phyloP scores from a whole-genome alignment of 768 basidiomycete genomes.

The Suillus clintonianus region DNA sequence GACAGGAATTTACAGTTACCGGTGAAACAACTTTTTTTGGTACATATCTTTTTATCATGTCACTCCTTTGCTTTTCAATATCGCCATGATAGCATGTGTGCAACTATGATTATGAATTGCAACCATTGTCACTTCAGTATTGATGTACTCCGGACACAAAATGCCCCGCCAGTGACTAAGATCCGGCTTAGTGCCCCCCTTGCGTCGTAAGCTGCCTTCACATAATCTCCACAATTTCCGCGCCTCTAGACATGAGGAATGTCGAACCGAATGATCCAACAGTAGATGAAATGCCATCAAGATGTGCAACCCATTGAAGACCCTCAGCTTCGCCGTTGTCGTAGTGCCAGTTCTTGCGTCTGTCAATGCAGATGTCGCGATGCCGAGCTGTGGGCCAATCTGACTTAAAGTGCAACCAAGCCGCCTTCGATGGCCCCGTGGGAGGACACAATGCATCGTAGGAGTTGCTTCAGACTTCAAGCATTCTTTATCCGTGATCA shows the following conservation, averaged over 20 bases:
- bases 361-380: no score
- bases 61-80: slow-evolving; percentile 38
- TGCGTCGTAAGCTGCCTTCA: not conserved
- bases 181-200: not conserved
- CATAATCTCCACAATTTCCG: not conserved
- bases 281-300: not conserved
- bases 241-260: not conserved
- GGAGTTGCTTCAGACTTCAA: slow-evolving; percentile 6
- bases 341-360: no score
- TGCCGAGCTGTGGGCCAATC: not conserved
- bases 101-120: slow-evolving; percentile 30
- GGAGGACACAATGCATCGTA: not conserved
- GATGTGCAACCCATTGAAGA: not conserved
- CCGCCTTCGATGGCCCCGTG: not conserved
- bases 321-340: no score
- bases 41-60: slow-evolving; percentile 45
- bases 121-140: not conserved
- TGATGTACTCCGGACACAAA: not conserved
- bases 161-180: not conserved
- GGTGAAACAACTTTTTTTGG: slow-evolving; percentile 37
- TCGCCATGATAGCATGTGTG: slow-evolving; percentile 39
- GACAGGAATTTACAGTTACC: slow-evolving; percentile 58
- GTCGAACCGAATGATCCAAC: not conserved
- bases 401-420: not conserved
- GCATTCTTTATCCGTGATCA: not conserved